Conservation (phyloP, 371 early-diverging fungal species). For the Circinella umbellata region DNA sequence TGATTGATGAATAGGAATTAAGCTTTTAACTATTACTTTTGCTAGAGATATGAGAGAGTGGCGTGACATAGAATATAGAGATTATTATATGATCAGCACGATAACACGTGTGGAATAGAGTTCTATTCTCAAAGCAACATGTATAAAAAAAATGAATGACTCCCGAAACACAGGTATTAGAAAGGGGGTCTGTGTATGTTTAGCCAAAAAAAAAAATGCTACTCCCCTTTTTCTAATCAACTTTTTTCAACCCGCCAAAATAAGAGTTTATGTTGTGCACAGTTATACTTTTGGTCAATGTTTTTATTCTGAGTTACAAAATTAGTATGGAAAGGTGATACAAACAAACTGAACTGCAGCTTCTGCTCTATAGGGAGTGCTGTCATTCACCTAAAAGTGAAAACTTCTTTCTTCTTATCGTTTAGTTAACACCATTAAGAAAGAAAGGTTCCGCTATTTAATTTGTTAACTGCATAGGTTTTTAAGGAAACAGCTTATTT, state of each 20-base stretch:
- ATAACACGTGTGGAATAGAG: slow-evolving; percentile 5
- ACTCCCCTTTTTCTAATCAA: too few species aligned
- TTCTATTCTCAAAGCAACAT: too few species aligned
- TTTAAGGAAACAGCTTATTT: too few species aligned
- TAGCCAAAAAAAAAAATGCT: too few species aligned
- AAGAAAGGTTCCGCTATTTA: too few species aligned
- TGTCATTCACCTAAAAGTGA: too few species aligned
- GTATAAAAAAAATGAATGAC: neutral
- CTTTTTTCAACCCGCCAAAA: neutral
- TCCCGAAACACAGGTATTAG: neutral
- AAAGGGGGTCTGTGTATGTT: neutral
- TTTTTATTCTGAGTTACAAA: neutral
- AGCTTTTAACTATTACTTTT: neutral
- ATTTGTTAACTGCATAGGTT: too few species aligned
- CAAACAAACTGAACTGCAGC: slow-evolving; percentile 3
- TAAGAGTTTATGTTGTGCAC: neutral
- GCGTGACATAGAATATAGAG: neutral
- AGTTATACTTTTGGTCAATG: neutral
- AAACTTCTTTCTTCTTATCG: too few species aligned
- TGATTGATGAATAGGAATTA: neutral
- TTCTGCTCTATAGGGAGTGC: too few species aligned
- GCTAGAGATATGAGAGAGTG: neutral
- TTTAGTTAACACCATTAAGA: too few species aligned
- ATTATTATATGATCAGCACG: neutral
- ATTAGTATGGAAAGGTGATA: neutral